A percentile compares a stretch with the other conserved stretches of the same genome.
Conservation (phyloP, 768 basidiomycete genomes). For the Calocera viscosa region DNA sequence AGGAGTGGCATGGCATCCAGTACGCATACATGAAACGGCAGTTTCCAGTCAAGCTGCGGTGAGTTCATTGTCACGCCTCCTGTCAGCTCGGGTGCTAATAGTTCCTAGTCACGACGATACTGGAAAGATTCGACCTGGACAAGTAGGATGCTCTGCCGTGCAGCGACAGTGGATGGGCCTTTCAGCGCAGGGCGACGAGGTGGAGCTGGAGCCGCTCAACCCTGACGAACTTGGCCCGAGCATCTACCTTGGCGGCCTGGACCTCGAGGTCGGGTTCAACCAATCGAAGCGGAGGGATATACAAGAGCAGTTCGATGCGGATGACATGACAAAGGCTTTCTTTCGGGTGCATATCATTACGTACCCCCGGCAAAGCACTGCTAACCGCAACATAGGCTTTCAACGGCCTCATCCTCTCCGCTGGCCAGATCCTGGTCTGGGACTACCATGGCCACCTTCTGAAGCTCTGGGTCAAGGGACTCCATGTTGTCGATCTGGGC, state of each 20-base stretch:
- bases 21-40: conserved; percentile 65
- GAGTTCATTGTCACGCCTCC: conserved; percentile 19
- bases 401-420: conserved; percentile 54
- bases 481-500: conserved; percentile 50
- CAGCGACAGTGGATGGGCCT: conserved; percentile 87
- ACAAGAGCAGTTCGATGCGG: conserved; percentile 64
- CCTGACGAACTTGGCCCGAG: conserved; percentile 30
- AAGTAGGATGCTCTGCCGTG: conserved; percentile 60
- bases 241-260: conserved; percentile 58
- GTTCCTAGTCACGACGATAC: conserved; percentile 61
- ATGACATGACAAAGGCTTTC: conserved; percentile 71
- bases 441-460: conserved; percentile 81
- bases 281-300: conserved; percentile 39
- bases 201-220: conserved; percentile 52
- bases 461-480: conserved; percentile 51
- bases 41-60: conserved; percentile 67
- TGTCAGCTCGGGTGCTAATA: background rate
- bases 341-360: conserved; percentile 27
- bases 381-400: conserved; percentile 40
- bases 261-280: conserved; percentile 61
- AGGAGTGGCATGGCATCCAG: conserved; percentile 58
- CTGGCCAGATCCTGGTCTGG: conserved; percentile 61
- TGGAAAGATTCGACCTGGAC: conserved; percentile 50
- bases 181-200: conserved; percentile 61
- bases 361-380: background rate